A percentile compares a stretch with the other conserved stretches of the same genome.
phyloP scores from a whole-genome alignment of 192 early-diverging fungal genomes.

The Linnemannia zychae region DNA sequence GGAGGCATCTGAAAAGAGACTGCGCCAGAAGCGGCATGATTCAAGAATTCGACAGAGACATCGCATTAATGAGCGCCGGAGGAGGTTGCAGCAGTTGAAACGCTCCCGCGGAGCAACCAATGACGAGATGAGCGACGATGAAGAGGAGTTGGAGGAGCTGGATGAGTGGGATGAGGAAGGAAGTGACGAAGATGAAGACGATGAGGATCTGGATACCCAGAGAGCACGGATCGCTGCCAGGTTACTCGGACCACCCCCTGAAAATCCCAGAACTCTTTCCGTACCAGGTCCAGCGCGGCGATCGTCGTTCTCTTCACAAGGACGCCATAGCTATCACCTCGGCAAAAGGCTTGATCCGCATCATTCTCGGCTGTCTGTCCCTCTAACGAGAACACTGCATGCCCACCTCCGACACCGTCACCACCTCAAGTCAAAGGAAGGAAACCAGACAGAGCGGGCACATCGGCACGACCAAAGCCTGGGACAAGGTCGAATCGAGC shows the following conservation, averaged over 20 bases:
- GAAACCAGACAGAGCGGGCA: neutral
- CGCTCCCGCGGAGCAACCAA: neutral
- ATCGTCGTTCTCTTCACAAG: too few species aligned
- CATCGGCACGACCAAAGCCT: neutral
- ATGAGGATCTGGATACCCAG: conserved; percentile 14
- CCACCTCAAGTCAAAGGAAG: neutral
- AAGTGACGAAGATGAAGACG: conserved; percentile 21
- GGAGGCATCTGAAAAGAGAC: conserved; percentile 7
- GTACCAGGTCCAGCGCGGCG: neutral
- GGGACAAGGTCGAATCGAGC: neutral
- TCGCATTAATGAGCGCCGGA: conserved; percentile 7
- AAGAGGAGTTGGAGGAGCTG: conserved; percentile 33
- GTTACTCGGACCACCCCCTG: conserved; percentile 12
- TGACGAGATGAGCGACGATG: conserved; percentile 7
- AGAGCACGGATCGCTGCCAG: neutral
- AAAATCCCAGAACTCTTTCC: neutral
- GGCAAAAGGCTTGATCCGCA: neutral
- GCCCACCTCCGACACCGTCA: neutral
- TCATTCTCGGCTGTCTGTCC: neutral
- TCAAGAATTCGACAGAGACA: conserved; percentile 2
- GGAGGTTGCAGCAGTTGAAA: neutral
- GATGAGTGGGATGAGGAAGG: conserved; percentile 36
- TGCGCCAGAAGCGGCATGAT: neutral
- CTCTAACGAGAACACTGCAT: neutral
- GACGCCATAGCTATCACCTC: neutral